Base-by-base conservation (phyloP, 2,329 filamentous ascomycete species). In the Pseudogymnoascus sp. region DNA sequence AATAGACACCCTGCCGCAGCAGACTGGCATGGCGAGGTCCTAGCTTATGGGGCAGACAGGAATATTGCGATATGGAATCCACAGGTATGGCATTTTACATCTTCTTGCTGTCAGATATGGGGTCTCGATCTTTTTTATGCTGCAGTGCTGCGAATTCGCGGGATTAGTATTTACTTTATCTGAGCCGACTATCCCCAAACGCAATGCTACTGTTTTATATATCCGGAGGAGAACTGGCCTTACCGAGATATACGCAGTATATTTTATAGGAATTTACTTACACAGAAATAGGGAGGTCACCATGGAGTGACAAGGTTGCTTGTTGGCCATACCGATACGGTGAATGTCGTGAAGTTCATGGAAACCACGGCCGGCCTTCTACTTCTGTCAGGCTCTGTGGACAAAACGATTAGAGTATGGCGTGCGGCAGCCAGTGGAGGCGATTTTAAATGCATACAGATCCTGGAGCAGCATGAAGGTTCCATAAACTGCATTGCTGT, bases 11-110 rank as follows among this genome's bases (percentile, higher is more conserved):
- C 93, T 16, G 87, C 89, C 14, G 90, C 92, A 28, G 93, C 93
- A 28, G 93, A 98, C 78, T 99, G 95, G 95, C 86, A 90, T 73
- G 73, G 77, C 19, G 78, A 82, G 67, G 74, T 92, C 51, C 80
- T 99, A 63, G 95, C 92, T 31, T 99, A 91, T 78, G 95, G 95
- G 34, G 89, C 93, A 7, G 91, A 96, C 76, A 87, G 88, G 70
- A 95, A 95, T 77, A 83, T 99, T 70, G 93, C 92, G 48, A 74
- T 98, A 43, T 99, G 95, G 95, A 81, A 86, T 73, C 92, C 92
- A 64, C 76, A 82, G 74, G 90, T 93, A 81, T 77, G 86, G 78
- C 23, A 19, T 51, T 63, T 57, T 23, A 23, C 14, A 19, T 63
- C 6, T 23, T 60, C 4, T 21, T 21, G n/a, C 8, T 14, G 19